Evolutionary conservation across 345 rosid species (phyloP).

Genomic region (Alliaria petiolata): DNA sequence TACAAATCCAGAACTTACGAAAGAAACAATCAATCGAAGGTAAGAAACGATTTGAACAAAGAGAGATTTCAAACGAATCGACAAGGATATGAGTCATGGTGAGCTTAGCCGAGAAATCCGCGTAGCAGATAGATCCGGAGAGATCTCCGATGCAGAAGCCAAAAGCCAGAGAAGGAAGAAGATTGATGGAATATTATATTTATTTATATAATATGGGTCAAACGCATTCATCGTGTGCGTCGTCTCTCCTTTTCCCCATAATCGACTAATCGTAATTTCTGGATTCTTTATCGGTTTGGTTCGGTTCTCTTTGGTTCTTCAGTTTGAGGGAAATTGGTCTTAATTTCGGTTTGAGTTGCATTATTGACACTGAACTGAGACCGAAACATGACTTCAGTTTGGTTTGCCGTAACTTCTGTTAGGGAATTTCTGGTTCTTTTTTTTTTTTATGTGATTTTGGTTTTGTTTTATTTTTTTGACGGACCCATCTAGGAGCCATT

Average conservation of each 20-base stretch:
- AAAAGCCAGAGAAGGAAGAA: background rate
- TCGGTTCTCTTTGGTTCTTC: background rate
- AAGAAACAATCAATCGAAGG: background rate
- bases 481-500: too few relatives aligned
- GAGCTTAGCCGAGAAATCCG: conserved; percentile 10
- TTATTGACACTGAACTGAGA: background rate
- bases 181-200: background rate
- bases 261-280: background rate
- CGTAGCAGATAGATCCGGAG: conserved; percentile 16
- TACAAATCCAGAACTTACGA: background rate
- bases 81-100: conserved; percentile 35
- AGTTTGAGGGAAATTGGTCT: background rate
- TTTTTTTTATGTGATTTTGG: background rate
- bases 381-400: background rate
- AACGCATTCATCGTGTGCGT: background rate
- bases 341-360: background rate
- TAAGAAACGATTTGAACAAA: background rate
- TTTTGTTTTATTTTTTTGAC: background rate
- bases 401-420: background rate
- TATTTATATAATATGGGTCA: background rate
- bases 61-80: background rate
- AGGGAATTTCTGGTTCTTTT: background rate
- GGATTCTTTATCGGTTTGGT: conserved; percentile 1
- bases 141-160: background rate
- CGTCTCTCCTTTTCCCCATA: background rate